A percentile compares a stretch with the other conserved stretches of the same genome.
Evolutionary conservation across 352 stramenopile species (phyloP).

Genomic region (Globisporangium yorkense): DNA sequence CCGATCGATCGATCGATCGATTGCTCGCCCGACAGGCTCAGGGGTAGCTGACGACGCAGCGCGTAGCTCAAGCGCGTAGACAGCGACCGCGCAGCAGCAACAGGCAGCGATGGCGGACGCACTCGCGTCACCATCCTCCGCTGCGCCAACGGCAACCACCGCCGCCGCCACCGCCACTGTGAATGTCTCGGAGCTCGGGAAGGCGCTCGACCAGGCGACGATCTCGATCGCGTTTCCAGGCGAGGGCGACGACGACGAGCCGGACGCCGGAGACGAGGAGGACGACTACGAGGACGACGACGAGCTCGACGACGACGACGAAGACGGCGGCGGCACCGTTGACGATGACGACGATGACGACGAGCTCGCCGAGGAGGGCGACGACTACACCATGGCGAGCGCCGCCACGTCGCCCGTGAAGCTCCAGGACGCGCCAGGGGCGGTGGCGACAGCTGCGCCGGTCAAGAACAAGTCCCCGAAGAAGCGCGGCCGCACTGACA

Average conservation of each 20-base stretch:
- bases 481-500: conserved; percentile 84
- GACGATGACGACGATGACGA: conserved; percentile 13
- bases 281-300: conserved; percentile 11
- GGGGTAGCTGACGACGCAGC: too few relatives aligned
- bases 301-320: conserved; percentile 11
- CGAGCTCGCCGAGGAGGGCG: conserved; percentile 11
- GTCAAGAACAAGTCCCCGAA: conserved; percentile 52
- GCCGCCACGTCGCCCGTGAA: conserved; percentile 14
- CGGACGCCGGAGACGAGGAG: conserved; percentile 10
- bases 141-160: conserved; percentile 2
- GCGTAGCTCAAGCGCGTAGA: too few relatives aligned
- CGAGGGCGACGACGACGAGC: conserved; percentile 7
- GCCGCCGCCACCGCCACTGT: conserved; percentile 7
- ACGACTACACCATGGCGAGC: conserved; percentile 10
- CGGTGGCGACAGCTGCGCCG: background rate
- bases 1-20: too few relatives aligned
- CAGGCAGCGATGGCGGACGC: background rate
- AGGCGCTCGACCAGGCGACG: conserved; percentile 64
- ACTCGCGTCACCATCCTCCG: background rate
- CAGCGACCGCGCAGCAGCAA: background rate
- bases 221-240: conserved; percentile 33
- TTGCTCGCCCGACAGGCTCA: too few relatives aligned
- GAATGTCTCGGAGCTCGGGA: conserved; percentile 68
- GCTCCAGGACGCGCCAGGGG: conserved; percentile 1
- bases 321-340: conserved; percentile 7